These are phyloP conservation scores for Pyrenochaeta sp. DNA, from an alignment of 2,329 filamentous ascomycete genomes.

Conservation along the genomic window DNA sequence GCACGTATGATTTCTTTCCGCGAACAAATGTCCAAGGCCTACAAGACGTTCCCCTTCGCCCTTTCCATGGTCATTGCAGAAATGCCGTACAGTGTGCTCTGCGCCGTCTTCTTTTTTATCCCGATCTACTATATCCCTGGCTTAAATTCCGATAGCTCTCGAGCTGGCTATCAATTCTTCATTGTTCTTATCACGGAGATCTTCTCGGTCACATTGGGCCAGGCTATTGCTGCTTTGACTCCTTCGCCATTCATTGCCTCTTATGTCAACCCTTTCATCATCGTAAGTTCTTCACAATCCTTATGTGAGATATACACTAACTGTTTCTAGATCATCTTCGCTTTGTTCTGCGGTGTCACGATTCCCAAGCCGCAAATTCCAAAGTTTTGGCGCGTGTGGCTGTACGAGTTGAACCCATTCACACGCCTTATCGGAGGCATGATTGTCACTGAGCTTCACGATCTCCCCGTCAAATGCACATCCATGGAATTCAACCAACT, in stretches of 20 bases:
- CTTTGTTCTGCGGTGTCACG: constrained; percentile 87
- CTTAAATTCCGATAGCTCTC: constrained; percentile 67
- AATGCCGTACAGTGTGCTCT: constrained; percentile 83
- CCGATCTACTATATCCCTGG: constrained; percentile 87
- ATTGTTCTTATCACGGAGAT: constrained; percentile 84
- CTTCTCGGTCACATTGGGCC: constrained; percentile 82
- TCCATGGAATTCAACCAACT: constrained; percentile 72
- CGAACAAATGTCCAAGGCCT: constrained; percentile 86
- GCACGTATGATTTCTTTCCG: constrained; percentile 85
- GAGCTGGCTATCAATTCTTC: constrained; percentile 87
- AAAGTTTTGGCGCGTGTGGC: constrained; percentile 79
- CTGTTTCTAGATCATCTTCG: constrained; percentile 76
- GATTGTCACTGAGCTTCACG: constrained; percentile 79
- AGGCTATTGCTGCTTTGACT: constrained; percentile 76
- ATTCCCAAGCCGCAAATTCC: constrained; percentile 82
- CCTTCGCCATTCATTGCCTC: constrained; percentile 81
- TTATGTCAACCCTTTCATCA: constrained; percentile 72
- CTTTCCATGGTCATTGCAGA: constrained; percentile 82
- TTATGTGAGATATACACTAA: neutral
- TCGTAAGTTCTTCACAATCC: constrained; percentile 12
- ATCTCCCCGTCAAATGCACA: constrained; percentile 68
- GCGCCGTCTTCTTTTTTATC: constrained; percentile 81
- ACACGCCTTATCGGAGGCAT: constrained; percentile 83
- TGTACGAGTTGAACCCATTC: constrained; percentile 85
- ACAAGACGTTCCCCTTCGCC: constrained; percentile 81